Evolutionary conservation across 140 eudicot species (phyloP), one percentile per base, ranked within the genome.

Genomic region (Artemisia princeps): DNA sequence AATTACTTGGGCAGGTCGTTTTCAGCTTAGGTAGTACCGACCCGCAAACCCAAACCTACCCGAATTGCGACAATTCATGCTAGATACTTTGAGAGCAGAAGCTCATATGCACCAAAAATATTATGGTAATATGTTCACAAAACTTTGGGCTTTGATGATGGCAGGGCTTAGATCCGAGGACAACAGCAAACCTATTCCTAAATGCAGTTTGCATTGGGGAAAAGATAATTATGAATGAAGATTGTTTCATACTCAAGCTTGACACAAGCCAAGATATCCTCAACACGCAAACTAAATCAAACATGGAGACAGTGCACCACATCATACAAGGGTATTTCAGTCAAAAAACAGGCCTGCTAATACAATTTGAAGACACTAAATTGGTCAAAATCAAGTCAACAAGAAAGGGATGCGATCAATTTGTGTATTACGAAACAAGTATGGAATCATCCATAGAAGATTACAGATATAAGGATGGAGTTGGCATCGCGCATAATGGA

Each of bases 101-200:
- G 5, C 33, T 3, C 33, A 26, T 26, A 3, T 26, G 33, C 33
- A 26, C 33, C 33, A 26, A 26, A 26, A 0, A 26, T 26, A 24
- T 1, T 33, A 33, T 33, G 42, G 42, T 33, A 37, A 6, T 37
- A 37, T 30, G 56, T 7, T 60, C 33, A 20, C 60, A 49, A 13
- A 67, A 17, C 16, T 52, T 45, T 17, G 11, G 8, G 42, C 62
- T 64, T 26, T 24, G 40, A n/a, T 26, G 20, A 24, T 61, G 12
- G 14, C 78, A 91, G 97, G 97, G 97, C 6, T 65, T 91, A 55
- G 97, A 91, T 72, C 97, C 97, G 0, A 84, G 87, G 73, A 86
- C 91, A 46, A 83, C 91, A 12, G 85, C 83, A 26, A 83, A 85
- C 80, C 72, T 91, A 37, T 91, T 91, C 95, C 49, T 74, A 17